These are phyloP conservation scores for Ascochyta fabae DNA, from an alignment of 2,329 filamentous ascomycete genomes.

Conservation along the genomic window DNA sequence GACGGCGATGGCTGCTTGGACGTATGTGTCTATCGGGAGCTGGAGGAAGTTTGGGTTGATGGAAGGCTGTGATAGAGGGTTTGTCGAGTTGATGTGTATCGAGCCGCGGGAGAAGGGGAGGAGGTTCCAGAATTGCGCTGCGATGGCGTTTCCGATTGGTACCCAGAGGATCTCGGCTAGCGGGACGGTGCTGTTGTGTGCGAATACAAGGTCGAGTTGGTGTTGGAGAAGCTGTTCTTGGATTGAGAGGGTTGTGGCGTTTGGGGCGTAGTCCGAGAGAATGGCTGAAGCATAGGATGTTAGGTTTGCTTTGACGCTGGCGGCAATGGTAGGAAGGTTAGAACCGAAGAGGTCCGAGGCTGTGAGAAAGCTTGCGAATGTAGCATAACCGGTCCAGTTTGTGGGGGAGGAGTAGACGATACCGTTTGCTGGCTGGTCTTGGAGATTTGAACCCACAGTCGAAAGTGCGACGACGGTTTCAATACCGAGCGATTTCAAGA, in stretches of 20 bases:
- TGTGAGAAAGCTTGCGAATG: conserved; percentile 46
- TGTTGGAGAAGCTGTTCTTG: conserved; percentile 53
- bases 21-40: conserved; percentile 46
- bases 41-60: conserved; percentile 55
- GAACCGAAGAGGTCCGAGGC: conserved; percentile 46
- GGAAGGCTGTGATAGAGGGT: conserved; percentile 44
- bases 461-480: conserved; percentile 28
- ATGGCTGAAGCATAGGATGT: conserved; percentile 37
- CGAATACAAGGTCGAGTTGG: conserved; percentile 59
- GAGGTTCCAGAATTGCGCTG: conserved; percentile 51
- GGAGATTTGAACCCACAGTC: conserved; percentile 43
- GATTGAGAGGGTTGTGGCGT: conserved; percentile 34
- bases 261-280: conserved; percentile 23
- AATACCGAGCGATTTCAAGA: conserved; percentile 33
- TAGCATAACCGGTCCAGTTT: conserved; percentile 49
- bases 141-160: conserved; percentile 34
- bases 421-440: conserved; percentile 43
- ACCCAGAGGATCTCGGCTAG: conserved; percentile 57
- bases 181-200: conserved; percentile 47
- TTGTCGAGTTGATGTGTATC: conserved; percentile 40
- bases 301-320: conserved; percentile 34
- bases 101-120: conserved; percentile 47
- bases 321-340: conserved; percentile 29
- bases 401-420: conserved; percentile 35
- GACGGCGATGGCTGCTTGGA: conserved; percentile 45